Percentiles rank a stretch among this genome's conserved stretches.
Conservation (phyloP, 2,329 filamentous ascomycete species). For the Monosporascus sp. region DNA sequence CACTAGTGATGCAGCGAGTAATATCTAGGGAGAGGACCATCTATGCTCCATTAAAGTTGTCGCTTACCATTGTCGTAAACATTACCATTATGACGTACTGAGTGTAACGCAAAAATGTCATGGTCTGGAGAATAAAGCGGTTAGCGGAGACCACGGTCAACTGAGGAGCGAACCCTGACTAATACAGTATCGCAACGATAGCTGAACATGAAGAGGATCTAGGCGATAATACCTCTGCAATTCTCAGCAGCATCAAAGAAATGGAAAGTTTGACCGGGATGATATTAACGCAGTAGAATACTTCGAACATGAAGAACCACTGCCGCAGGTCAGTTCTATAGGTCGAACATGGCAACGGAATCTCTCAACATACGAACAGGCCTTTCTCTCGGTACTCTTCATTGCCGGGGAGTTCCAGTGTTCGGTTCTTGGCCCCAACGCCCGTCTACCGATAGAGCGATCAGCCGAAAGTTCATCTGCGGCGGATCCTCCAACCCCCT, state of each 20-base stretch:
- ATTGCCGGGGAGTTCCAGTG: slow-evolving; percentile 5
- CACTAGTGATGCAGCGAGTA: no score
- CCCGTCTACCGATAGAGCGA: slow-evolving; percentile 6
- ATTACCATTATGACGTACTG: slow-evolving; percentile 12
- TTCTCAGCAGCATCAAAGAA: slow-evolving; percentile 10
- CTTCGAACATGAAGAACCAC: slow-evolving; percentile 17
- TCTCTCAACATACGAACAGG: slow-evolving; percentile 6
- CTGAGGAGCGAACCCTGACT: background rate
- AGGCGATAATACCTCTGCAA: slow-evolving; percentile 4
- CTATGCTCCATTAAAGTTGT: background rate
- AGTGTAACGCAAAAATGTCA: slow-evolving; percentile 3
- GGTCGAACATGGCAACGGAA: background rate
- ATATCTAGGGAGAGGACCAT: background rate
- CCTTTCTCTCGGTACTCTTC: slow-evolving; percentile 7
- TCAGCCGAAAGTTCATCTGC: background rate
- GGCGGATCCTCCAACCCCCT: background rate
- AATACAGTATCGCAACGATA: background rate
- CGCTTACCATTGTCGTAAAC: slow-evolving; percentile 9
- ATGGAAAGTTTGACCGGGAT: slow-evolving; percentile 13
- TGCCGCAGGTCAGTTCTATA: background rate
- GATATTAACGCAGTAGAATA: slow-evolving; percentile 15
- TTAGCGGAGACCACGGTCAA: background rate
- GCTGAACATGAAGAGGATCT: background rate
- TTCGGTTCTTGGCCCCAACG: slow-evolving; percentile 6
- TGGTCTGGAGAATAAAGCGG: no score